Evolutionary conservation across 305 asterid genomes (phyloP).

Genomic region (Fraxinus velutina): DNA sequence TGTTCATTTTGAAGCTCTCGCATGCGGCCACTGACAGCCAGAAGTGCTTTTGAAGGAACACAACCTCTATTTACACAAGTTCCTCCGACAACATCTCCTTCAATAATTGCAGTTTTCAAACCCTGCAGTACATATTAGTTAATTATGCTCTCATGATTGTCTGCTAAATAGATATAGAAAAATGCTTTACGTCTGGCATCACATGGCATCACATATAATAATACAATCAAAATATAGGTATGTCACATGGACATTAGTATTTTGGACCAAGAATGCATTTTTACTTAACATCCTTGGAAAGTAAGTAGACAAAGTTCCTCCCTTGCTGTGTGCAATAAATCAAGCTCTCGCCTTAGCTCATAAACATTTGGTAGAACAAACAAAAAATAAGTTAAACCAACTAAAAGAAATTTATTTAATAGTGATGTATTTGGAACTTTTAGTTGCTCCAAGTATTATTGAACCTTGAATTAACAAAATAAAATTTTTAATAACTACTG

Average conservation of each 20-base stretch:
- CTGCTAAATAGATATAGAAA: slow-evolving; percentile 15
- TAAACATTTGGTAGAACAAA: not conserved
- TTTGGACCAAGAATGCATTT: not conserved
- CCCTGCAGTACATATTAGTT: slow-evolving; percentile 47
- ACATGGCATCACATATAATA: not conserved
- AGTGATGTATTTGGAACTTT: not conserved
- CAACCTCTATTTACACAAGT: slow-evolving; percentile 90
- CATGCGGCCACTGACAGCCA: slow-evolving; percentile 96
- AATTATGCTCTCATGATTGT: not conserved
- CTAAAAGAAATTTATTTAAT: slow-evolving; percentile 1
- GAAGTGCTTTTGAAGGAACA: slow-evolving; percentile 93
- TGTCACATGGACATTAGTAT: slow-evolving; percentile 11
- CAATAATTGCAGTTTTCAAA: slow-evolving; percentile 79
- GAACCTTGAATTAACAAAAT: not conserved
- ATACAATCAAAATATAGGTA: slow-evolving; percentile 2
- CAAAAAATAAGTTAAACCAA: not conserved
- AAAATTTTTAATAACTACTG: not conserved
- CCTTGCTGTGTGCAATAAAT: not conserved
- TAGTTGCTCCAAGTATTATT: not conserved
- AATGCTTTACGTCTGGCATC: slow-evolving; percentile 1
- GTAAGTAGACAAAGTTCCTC: not conserved
- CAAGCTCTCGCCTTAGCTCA: not conserved
- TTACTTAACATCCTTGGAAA: not conserved
- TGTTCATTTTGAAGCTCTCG: slow-evolving; percentile 85
- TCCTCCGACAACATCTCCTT: slow-evolving; percentile 88